Percentiles rank a stretch among this genome's conserved stretches.
Evolutionary conservation across 176 grass and related monocot genomes (phyloP).

Genomic region (barley (Hordeum vulgare)): MorexV3_pseudomolecules_assembly NC_058521.1:590938152-590938651

Average conservation of each 20-base stretch:
- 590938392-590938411: background rate
- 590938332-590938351: conserved; percentile 18
- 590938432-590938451: background rate
- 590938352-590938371: background rate
- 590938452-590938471: background rate
- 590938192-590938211: too few species aligned
- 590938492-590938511: too few species aligned
- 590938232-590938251: too few species aligned
- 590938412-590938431: background rate
- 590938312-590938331: background rate
- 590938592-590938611: too few species aligned
- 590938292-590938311: background rate
- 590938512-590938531: too few species aligned
- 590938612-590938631: too few species aligned
- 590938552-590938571: too few species aligned
- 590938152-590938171: too few species aligned
- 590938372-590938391: conserved; percentile 30
- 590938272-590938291: background rate
- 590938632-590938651: too few species aligned
- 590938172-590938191: too few species aligned
- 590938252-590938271: background rate
- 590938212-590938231: too few species aligned
- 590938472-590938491: background rate
- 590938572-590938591: too few species aligned
- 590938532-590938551: background rate